A percentile compares a stretch with the other conserved stretches of the same genome.
Conservation (phyloP, 768 basidiomycete species). For the Fistulinella prunicolor region DNA sequence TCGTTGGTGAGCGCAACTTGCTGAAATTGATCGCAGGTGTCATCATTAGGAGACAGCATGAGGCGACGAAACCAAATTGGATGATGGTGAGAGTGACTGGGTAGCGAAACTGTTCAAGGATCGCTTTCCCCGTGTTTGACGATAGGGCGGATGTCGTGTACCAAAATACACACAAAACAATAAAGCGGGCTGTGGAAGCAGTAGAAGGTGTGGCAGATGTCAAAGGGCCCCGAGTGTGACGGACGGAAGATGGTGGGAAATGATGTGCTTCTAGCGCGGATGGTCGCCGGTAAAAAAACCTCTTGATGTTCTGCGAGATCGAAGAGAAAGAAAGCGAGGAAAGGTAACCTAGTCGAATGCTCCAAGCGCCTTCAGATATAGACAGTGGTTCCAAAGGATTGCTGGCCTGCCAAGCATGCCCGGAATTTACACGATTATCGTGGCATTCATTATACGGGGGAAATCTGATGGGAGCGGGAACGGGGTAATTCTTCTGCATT, state of each 20-base stretch:
- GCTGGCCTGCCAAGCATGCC: slow-evolving; percentile 25
- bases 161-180: slow-evolving; percentile 86
- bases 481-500: slow-evolving; percentile 21
- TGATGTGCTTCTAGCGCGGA: slow-evolving; percentile 9
- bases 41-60: slow-evolving; percentile 84
- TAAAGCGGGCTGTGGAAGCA: slow-evolving; percentile 49
- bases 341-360: slow-evolving; percentile 1
- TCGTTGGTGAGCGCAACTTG: slow-evolving; percentile 66
- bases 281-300: slow-evolving; percentile 16
- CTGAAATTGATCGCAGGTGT: slow-evolving; percentile 67
- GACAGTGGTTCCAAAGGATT: slow-evolving; percentile 11
- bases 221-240: slow-evolving; percentile 21
- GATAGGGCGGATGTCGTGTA: slow-evolving; percentile 91
- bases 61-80: slow-evolving; percentile 93
- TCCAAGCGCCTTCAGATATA: slow-evolving; percentile 7
- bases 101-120: slow-evolving; percentile 89
- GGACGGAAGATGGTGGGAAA: slow-evolving; percentile 25
- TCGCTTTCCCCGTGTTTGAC: slow-evolving; percentile 95
- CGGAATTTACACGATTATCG: slow-evolving; percentile 12
- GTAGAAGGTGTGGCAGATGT: slow-evolving; percentile 18
- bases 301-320: slow-evolving; percentile 17
- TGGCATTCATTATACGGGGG: slow-evolving; percentile 16
- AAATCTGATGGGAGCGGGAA: slow-evolving; percentile 14
- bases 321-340: slow-evolving; percentile 9
- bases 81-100: slow-evolving; percentile 97